These are phyloP conservation scores for Lentinus brumalis DNA, from an alignment of 768 basidiomycete species.

Conservation along the genomic window DNA sequence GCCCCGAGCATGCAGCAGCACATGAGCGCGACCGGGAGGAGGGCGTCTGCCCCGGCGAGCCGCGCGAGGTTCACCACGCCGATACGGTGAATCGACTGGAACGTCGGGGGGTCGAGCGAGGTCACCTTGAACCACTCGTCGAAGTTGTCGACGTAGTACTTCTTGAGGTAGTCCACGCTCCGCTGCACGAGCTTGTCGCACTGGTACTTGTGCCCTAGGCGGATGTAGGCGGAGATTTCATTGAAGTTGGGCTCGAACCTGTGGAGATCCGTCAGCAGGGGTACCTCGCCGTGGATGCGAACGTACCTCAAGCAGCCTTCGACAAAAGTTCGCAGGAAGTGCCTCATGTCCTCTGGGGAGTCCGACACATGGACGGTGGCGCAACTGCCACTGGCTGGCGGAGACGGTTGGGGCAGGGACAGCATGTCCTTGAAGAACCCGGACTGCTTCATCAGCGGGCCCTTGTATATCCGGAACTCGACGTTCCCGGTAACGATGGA, in stretches of 20 bases:
- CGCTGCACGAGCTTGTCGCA: neutral
- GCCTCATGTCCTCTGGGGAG: constrained; percentile 3
- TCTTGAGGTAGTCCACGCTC: neutral
- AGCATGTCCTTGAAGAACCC: constrained; percentile 30
- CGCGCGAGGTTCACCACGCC: constrained; percentile 5
- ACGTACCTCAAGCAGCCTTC: neutral
- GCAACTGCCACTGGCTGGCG: neutral
- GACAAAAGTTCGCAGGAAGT: constrained; percentile 1
- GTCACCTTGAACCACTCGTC: neutral
- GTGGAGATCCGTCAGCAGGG: neutral
- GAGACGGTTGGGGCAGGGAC: neutral
- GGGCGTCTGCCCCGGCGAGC: neutral
- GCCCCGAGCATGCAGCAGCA: constrained; percentile 1
- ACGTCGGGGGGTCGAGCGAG: neutral
- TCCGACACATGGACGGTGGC: constrained; percentile 5
- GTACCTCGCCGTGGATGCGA: neutral
- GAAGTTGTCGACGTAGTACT: constrained; percentile 9
- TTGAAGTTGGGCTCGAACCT: constrained; percentile 2
- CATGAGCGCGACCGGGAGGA: constrained; percentile 2
- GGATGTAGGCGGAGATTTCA: constrained; percentile 5
- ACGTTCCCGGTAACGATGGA: constrained; percentile 28
- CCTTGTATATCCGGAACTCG: constrained; percentile 27
- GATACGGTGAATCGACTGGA: neutral
- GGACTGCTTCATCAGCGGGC: constrained; percentile 23
- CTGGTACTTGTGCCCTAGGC: constrained; percentile 19